These are phyloP conservation scores for Gossypium anomalum DNA, from an alignment of 345 rosid genomes.

Conservation along the genomic window DNA sequence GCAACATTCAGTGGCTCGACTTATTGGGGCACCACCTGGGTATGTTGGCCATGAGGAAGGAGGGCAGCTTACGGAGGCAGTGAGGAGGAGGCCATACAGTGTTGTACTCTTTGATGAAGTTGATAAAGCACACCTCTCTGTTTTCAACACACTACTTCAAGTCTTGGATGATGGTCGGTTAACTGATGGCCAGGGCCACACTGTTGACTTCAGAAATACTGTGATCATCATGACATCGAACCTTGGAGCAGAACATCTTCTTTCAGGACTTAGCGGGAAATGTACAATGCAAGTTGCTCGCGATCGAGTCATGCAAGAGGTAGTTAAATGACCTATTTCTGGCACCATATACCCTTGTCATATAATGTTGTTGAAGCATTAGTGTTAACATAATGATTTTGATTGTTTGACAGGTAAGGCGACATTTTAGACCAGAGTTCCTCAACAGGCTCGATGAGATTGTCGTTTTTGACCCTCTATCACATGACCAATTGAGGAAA, in stretches of 20 bases:
- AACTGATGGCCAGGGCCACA: slow-evolving; percentile 94
- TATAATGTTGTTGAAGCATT: background rate
- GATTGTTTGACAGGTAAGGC: slow-evolving; percentile 45
- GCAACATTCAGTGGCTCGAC: slow-evolving; percentile 72
- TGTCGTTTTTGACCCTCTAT: slow-evolving; percentile 86
- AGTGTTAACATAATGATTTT: background rate
- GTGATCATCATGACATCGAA: slow-evolving; percentile 94
- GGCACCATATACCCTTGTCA: background rate
- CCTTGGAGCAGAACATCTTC: slow-evolving; percentile 84
- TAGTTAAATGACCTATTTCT: background rate
- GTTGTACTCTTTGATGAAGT: slow-evolving; percentile 90
- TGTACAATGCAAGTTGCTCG: slow-evolving; percentile 77
- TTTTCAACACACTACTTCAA: slow-evolving; percentile 85
- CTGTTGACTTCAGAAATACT: slow-evolving; percentile 73
- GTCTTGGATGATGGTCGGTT: slow-evolving; percentile 88
- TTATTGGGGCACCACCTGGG: slow-evolving; percentile 95
- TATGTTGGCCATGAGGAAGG: slow-evolving; percentile 97
- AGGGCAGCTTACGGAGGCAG: slow-evolving; percentile 89
- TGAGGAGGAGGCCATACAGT: slow-evolving; percentile 83
- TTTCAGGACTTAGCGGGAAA: slow-evolving; percentile 67
- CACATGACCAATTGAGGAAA: slow-evolving; percentile 80
- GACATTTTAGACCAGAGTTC: slow-evolving; percentile 81
- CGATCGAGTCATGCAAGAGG: slow-evolving; percentile 79
- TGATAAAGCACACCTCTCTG: slow-evolving; percentile 83
- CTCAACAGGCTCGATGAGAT: slow-evolving; percentile 84